Conservation (phyloP, 148 eudicot species). For the Tetragonia tetragonoides region DNA sequence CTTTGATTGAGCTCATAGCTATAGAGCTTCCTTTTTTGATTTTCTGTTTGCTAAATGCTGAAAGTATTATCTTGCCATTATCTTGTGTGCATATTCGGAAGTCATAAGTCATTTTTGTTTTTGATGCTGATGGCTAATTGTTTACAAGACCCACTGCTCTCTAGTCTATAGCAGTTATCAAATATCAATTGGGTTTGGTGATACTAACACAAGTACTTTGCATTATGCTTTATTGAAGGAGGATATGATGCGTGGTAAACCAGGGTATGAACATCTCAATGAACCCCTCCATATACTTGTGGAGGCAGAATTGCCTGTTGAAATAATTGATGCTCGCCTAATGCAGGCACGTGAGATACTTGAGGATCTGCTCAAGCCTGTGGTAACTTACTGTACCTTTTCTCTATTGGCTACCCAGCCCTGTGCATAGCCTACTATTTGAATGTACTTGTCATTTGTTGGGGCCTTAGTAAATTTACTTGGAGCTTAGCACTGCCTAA, state of each 20-base stretch:
- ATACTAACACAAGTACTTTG: conserved; percentile 5
- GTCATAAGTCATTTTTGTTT: neutral
- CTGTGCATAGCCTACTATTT: neutral
- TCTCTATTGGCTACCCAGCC: neutral
- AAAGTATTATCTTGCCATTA: neutral
- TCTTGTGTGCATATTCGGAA: neutral
- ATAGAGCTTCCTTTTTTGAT: too few relatives aligned
- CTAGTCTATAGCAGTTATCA: neutral
- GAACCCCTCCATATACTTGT: conserved; percentile 96
- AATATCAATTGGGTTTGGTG: neutral
- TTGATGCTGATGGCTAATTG: neutral
- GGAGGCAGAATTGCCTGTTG: conserved; percentile 93
- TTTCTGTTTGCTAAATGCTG: neutral
- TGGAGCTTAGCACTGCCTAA: neutral
- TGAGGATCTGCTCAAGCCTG: conserved; percentile 92
- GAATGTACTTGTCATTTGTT: neutral
- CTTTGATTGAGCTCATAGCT: neutral
- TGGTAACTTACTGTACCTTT: conserved; percentile 48
- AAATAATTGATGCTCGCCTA: conserved; percentile 81
- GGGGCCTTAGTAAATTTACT: neutral
- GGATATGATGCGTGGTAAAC: conserved; percentile 97
- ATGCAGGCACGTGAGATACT: conserved; percentile 96
- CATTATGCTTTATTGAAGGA: conserved; percentile 43
- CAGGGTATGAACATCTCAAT: conserved; percentile 93
- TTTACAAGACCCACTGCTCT: neutral